Conservation (phyloP, 2,329 filamentous ascomycete species). For the Fusarium xyrophilum region DNA sequence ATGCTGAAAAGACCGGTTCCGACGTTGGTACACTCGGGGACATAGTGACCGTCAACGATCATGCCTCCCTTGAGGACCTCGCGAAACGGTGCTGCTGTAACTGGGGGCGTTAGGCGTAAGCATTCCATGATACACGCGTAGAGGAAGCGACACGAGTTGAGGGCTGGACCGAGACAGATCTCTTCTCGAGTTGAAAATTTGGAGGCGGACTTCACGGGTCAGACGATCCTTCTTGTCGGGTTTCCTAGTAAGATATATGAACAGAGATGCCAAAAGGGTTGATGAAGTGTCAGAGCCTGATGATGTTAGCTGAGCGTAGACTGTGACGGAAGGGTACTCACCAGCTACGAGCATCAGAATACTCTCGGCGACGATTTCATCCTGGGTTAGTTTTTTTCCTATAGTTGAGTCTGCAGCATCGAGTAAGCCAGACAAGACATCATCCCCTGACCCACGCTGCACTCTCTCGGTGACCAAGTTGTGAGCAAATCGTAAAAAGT, state of each 20-base stretch:
- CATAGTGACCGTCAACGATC: background rate
- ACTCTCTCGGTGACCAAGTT: background rate
- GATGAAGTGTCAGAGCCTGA: conserved; percentile 2
- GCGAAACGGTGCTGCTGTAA: background rate
- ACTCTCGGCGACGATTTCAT: background rate
- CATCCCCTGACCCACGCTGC: background rate
- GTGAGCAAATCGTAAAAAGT: background rate
- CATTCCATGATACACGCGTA: background rate
- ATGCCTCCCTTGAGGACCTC: background rate
- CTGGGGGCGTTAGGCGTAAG: background rate
- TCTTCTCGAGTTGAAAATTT: background rate
- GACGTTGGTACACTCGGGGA: background rate
- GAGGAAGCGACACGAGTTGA: background rate
- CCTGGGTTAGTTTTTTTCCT: background rate
- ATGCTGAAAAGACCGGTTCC: background rate
- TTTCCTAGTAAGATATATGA: background rate
- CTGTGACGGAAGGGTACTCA: background rate
- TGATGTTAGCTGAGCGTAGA: background rate
- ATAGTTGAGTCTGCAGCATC: background rate
- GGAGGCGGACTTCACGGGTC: background rate
- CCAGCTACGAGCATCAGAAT: conserved; percentile 4
- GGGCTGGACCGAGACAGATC: background rate
- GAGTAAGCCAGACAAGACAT: background rate
- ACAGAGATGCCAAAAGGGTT: background rate
- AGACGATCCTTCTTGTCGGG: background rate